Conservation (phyloP, 805 yeast species). For the Candida chilensis region DNA sequence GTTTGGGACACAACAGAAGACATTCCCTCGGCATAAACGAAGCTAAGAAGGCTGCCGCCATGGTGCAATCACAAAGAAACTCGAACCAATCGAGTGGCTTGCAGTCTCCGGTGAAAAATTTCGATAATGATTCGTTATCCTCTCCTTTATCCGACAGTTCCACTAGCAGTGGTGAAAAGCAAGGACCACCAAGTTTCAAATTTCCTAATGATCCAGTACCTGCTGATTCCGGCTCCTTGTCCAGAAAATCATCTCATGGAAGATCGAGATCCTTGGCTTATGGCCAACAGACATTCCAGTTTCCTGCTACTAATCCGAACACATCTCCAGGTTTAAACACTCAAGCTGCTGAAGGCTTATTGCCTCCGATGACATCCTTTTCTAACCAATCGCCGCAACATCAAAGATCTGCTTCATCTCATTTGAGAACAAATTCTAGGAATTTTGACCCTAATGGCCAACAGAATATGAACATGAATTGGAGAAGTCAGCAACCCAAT, state of each 20-base stretch:
- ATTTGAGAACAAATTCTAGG: conserved; percentile 26
- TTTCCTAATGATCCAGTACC: conserved; percentile 38
- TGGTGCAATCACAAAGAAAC: conserved; percentile 67
- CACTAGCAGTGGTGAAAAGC: conserved; percentile 5
- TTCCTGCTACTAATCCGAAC: conserved; percentile 60
- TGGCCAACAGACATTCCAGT: conserved; percentile 44
- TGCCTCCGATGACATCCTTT: conserved; percentile 1
- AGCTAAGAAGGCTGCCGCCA: conserved; percentile 96
- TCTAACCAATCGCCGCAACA: too few species aligned
- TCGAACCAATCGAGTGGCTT: conserved; percentile 12
- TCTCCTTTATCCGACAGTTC: conserved; percentile 16
- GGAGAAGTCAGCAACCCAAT: conserved; percentile 50
- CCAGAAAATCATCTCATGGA: conserved; percentile 13
- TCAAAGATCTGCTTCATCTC: conserved; percentile 25
- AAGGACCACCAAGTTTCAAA: conserved; percentile 35
- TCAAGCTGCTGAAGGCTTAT: too few species aligned
- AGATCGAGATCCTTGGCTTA: conserved; percentile 30
- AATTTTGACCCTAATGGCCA: conserved; percentile 23
- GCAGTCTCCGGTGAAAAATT: too few species aligned
- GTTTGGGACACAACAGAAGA: conserved; percentile 76
- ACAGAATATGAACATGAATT: conserved; percentile 41
- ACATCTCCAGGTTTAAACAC: too few species aligned
- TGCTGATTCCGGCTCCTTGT: conserved; percentile 8
- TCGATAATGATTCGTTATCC: conserved; percentile 3
- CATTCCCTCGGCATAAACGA: conserved; percentile 88